Evolutionary conservation across 768 basidiomycete species (phyloP), one percentile per base, ranked within the genome.

Genomic region (Trametes cubensis): DNA sequence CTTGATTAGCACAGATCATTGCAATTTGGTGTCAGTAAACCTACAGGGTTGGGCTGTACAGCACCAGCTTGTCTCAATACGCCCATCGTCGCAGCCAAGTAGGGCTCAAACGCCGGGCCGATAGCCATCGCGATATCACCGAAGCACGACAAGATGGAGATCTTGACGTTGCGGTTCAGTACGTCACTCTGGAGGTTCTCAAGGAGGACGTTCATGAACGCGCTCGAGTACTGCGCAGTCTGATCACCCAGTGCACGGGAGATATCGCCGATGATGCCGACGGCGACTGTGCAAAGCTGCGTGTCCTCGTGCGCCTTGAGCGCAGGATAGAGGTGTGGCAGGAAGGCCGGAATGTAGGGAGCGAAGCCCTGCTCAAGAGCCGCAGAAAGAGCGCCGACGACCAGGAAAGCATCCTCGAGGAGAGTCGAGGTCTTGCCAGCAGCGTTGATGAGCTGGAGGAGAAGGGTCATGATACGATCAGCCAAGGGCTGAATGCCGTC

Each of bases 81-180:
- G 20, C 78, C 83, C 92, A 97, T 95, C 8, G 94, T 92, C 6
- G 92, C 92, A 60, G 88, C 86, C 51, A 97, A 79, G 74, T 90
- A 99, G 0, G 94, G 94, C 69, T 90, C 89, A 74, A 98, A 99
- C 7, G 80, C 78, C 14, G 85, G 79, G 2, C 93, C 93, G 64
- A 98, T 89, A 0, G 97, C 95, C 11, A 98, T 81, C 10, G 95
- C 96, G 66, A 99, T 90, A 71, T 99, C 97, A 21, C 96, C 97
- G 69, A 99, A 98, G 76, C 93, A 94, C 14, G 92, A 88, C 62
- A 98, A 76, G 70, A 98, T 92, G n/a, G 91, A 88, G 42, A 98
- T 95, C 82, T 99, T 99, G 73, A 98, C 97, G 66, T 90, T 91
- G 49, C 96, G 85, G 70, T 94, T 92, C 59, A 99, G 80, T 23